Conservation (phyloP, 371 early-diverging fungal genomes). For the Choanephora cucurbitarum region DNA sequence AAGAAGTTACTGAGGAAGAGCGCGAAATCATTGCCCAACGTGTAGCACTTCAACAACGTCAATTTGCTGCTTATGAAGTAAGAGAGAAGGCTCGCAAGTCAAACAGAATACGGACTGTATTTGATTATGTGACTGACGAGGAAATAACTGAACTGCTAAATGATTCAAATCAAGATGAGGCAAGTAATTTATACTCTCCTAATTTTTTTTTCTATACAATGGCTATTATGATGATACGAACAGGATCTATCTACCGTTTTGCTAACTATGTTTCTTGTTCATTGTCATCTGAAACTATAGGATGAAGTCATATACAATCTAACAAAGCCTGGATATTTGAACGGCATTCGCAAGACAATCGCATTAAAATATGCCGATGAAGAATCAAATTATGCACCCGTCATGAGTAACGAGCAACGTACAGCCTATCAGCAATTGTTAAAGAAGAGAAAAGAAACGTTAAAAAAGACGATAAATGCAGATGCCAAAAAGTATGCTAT, state of each 20-base stretch:
- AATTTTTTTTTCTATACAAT: background rate
- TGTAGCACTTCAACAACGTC: constrained; percentile 82
- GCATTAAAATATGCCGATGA: constrained; percentile 57
- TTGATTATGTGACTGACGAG: constrained; percentile 72
- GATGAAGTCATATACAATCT: constrained; percentile 74
- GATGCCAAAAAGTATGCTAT: constrained; percentile 67
- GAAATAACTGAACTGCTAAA: constrained; percentile 80
- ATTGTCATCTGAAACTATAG: constrained; percentile 17
- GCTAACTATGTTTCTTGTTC: too few relatives aligned
- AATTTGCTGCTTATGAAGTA: constrained; percentile 78
- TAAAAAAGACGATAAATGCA: constrained; percentile 74
- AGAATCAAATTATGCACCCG: constrained; percentile 32
- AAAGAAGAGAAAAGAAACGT: constrained; percentile 72
- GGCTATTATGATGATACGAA: background rate
- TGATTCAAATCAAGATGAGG: constrained; percentile 80
- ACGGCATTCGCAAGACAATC: constrained; percentile 67
- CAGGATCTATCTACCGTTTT: background rate
- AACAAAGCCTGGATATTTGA: constrained; percentile 68
- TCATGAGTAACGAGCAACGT: constrained; percentile 75
- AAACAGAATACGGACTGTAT: constrained; percentile 68
- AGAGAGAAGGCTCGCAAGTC: constrained; percentile 73
- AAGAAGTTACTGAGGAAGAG: constrained; percentile 83
- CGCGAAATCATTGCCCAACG: constrained; percentile 82
- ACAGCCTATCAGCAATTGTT: constrained; percentile 80
- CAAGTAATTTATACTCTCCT: constrained; percentile 4